These are phyloP conservation scores for Pythium periplocum DNA, from an alignment of 352 stramenopile species.

Conservation along the genomic window DNA sequence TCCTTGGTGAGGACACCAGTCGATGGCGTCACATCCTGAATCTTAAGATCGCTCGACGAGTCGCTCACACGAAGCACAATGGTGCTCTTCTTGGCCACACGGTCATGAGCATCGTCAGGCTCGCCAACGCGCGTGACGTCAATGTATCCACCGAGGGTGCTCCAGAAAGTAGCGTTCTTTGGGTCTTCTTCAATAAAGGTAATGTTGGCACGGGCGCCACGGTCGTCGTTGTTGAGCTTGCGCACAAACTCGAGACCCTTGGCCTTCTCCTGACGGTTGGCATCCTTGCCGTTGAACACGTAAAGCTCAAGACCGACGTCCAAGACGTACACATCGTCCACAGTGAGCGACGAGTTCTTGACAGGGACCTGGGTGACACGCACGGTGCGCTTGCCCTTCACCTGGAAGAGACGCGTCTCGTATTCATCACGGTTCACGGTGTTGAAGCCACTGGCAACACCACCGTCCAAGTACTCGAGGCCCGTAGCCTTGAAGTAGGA, in stretches of 20 bases:
- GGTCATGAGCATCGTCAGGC: constrained; percentile 62
- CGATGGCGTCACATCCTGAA: constrained; percentile 58
- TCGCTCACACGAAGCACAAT: constrained; percentile 78
- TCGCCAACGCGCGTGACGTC: constrained; percentile 61
- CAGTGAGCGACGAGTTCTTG: constrained; percentile 80
- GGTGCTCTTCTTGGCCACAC: constrained; percentile 50
- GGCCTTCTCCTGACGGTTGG: constrained; percentile 87
- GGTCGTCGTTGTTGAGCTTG: constrained; percentile 85
- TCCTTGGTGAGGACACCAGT: constrained; percentile 72
- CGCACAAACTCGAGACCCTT: constrained; percentile 88
- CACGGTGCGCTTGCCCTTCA: constrained; percentile 89
- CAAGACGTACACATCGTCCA: constrained; percentile 94
- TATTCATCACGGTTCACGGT: constrained; percentile 88
- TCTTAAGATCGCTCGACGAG: constrained; percentile 43
- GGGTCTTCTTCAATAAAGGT: constrained; percentile 89
- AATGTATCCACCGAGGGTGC: constrained; percentile 78
- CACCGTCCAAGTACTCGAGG: constrained; percentile 91
- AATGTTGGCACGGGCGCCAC: constrained; percentile 71
- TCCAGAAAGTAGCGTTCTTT: constrained; percentile 90
- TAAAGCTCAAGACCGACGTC: constrained; percentile 92
- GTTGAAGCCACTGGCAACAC: constrained; percentile 92
- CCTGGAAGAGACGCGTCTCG: constrained; percentile 80
- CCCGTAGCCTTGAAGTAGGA: constrained; percentile 91
- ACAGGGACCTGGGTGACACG: constrained; percentile 85
- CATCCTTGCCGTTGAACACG: constrained; percentile 66